Evolutionary conservation across 305 asterid species (phyloP).

Genomic region (Nicotiana rustica): DNA sequence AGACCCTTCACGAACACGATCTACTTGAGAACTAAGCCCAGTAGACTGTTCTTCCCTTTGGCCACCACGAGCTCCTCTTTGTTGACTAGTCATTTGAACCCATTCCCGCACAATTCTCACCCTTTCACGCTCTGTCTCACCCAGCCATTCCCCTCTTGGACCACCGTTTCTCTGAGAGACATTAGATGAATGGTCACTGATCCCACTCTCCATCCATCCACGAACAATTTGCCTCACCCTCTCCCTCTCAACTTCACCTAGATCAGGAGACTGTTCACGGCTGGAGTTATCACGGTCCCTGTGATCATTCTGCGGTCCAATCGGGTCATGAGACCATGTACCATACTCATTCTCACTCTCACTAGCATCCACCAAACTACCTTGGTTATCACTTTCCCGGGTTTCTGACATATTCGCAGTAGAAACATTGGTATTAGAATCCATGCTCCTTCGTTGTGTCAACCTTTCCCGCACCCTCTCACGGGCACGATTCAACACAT

Average conservation of each 20-base stretch:
- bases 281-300: constrained; percentile 68
- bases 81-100: constrained; percentile 97
- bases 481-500: constrained; percentile 62
- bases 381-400: constrained; percentile 65
- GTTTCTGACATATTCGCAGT: constrained; percentile 54
- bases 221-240: constrained; percentile 95
- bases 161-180: constrained; percentile 60
- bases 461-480: constrained; percentile 77
- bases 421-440: constrained; percentile 60
- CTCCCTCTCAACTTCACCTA: constrained; percentile 86
- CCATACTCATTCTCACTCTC: constrained; percentile 76
- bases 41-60: constrained; percentile 61
- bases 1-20: constrained; percentile 58
- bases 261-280: constrained; percentile 88
- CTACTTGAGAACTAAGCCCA: constrained; percentile 55
- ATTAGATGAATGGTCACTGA: constrained; percentile 66
- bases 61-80: constrained; percentile 68
- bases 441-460: constrained; percentile 70
- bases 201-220: constrained; percentile 98
- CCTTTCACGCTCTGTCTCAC: constrained; percentile 95
- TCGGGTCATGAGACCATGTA: constrained; percentile 63
- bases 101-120: constrained; percentile 91
- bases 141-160: constrained; percentile 88
- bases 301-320: constrained; percentile 57
- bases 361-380: constrained; percentile 63